Evolutionary conservation across 2,329 filamentous ascomycete species (phyloP), one percentile per base, ranked within the genome.

Genomic region (Ophiostoma piceae): DNA sequence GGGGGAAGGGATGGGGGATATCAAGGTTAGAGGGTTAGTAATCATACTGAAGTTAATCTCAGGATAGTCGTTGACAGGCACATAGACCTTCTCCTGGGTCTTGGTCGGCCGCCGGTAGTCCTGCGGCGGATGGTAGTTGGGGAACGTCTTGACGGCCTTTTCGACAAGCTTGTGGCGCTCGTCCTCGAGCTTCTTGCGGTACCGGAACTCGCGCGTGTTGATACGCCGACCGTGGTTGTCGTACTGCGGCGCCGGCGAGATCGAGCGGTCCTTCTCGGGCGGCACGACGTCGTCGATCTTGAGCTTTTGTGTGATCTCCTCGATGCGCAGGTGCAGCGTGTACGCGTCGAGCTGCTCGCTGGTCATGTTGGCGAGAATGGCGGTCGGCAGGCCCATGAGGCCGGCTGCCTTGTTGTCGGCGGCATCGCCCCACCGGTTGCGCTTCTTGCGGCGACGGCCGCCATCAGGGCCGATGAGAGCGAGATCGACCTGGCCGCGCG

Each of bases 21-120:
- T 29, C 32, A 75, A 75, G 76, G 43, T 91, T 90, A 91, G 88
- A 93, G 92, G 93, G 92, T 97, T 97, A 97, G 94, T 90, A 94
- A 95, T 94, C 94, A 94, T 97, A 99, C 95, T 99, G 92, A 99
- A 99, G 90, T 99, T 99, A 90, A 99, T 98, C 83, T 99, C 95
- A 86, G 95, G 95, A 82, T 99, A 99, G 83, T 99, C 95, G 88
- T 99, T 99, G 84, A 99, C 95, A 80, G 95, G 95, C 81, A 99
- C 95, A 81, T 99, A 99, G 91, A 99, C 96, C 87, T 99, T 99
- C 87, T 99, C 95, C 83, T 99, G 95, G 79, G 95, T 99, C 91
- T 99, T 99, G 80, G 94, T 98, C 73, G 95, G 95, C 77, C 95
- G 92, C 80, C 95, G 92, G 82, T 99, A 99, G 81, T 99, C 95